Conservation (phyloP, 768 basidiomycete genomes). For the Heimioporus sp. region DNA sequence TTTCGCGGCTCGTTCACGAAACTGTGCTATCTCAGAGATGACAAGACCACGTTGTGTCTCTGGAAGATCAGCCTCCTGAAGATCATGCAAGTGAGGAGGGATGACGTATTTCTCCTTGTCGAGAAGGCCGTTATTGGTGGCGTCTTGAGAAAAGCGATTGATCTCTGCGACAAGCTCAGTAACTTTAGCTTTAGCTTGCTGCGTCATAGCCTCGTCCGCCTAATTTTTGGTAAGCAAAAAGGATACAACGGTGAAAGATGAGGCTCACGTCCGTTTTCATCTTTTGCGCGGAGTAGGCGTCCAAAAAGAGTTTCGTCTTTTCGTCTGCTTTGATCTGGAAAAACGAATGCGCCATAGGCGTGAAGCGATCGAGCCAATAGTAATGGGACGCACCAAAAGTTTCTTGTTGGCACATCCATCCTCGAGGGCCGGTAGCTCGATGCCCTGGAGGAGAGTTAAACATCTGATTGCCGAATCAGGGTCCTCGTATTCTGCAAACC, state of each 20-base stretch:
- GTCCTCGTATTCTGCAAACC: conserved; percentile 94
- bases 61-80: conserved; percentile 95
- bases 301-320: conserved; percentile 85
- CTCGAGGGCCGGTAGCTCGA: conserved; percentile 61
- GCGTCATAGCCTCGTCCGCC: conserved; percentile 67
- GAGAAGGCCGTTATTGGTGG: conserved; percentile 68
- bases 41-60: conserved; percentile 91
- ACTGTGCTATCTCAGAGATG: conserved; percentile 94
- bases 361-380: conserved; percentile 15
- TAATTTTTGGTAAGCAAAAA: conserved; percentile 27
- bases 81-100: conserved; percentile 94
- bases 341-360: conserved; percentile 38
- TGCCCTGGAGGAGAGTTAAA: conserved; percentile 58
- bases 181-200: conserved; percentile 63
- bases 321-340: conserved; percentile 91
- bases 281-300: conserved; percentile 77
- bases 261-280: conserved; percentile 77
- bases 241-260: not conserved
- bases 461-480: conserved; percentile 88
- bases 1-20: conserved; percentile 92
- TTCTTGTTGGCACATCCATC: conserved; percentile 62
- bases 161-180: conserved; percentile 69
- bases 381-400: conserved; percentile 57
- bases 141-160: conserved; percentile 68
- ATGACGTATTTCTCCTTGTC: conserved; percentile 89